Percentiles rank a stretch among this genome's conserved stretches.
These are phyloP conservation scores for Russula ochroleuca DNA, from an alignment of 768 basidiomycete genomes.

Conservation along the genomic window DNA sequence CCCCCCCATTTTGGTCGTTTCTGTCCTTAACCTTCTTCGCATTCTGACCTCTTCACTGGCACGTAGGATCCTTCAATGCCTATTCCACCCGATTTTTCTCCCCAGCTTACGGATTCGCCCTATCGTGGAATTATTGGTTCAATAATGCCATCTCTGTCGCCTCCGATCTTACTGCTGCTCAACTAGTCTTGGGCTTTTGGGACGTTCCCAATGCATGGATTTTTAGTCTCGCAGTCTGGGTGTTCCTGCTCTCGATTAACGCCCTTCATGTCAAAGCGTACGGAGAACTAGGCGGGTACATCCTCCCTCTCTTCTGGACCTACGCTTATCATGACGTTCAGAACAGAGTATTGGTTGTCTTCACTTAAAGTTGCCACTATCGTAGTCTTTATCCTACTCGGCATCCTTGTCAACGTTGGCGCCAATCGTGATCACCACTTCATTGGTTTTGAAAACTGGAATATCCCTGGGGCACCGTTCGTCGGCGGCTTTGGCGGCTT, in stretches of 20 bases:
- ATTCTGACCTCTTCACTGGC: constrained; percentile 7
- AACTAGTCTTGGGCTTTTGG: constrained; percentile 78
- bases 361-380: constrained; percentile 80
- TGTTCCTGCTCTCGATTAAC: constrained; percentile 69
- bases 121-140: constrained; percentile 91
- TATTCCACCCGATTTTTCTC: constrained; percentile 86
- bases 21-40: neutral
- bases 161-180: constrained; percentile 81
- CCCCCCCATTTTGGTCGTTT: too few relatives aligned
- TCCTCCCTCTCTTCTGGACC: constrained; percentile 1
- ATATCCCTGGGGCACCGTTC: constrained; percentile 75
- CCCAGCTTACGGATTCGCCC: constrained; percentile 80
- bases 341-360: constrained; percentile 77
- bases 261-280: constrained; percentile 70
- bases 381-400: constrained; percentile 71
- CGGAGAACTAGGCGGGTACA: constrained; percentile 69
- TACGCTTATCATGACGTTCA: neutral
- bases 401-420: constrained; percentile 77
- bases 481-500: constrained; percentile 83
- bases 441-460: constrained; percentile 72
- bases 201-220: constrained; percentile 59
- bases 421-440: constrained; percentile 62
- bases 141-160: constrained; percentile 85
- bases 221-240: constrained; percentile 70
- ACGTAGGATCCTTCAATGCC: constrained; percentile 75